Evolutionary conservation across 371 early-diverging fungal genomes (phyloP), one percentile per base, ranked within the genome.

Genomic region (Apophysomyces sp.): DNA sequence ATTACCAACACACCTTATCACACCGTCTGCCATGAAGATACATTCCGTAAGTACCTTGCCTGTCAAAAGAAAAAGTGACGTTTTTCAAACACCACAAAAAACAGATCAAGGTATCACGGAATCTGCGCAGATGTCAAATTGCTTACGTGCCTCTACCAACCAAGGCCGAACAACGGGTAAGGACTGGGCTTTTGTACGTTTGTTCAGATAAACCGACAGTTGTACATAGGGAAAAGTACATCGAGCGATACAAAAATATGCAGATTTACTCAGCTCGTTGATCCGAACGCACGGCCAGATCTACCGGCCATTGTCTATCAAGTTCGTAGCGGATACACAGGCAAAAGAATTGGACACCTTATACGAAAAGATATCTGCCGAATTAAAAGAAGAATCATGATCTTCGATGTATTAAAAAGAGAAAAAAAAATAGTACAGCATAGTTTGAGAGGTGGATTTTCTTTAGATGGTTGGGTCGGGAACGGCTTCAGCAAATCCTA

Each of bases 401-500:
- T n/a, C n/a, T n/a, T n/a, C n/a, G n/a, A n/a, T n/a, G n/a, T n/a
- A n/a, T n/a, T n/a, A n/a, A n/a, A 11, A 7, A 27, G 0, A 32
- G 28, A 51, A 39, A 15, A 55, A 51, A 40, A 29, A 34, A 37
- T 11, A 8, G 29, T 58, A 56, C 29, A 39, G 9, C 27, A 4
- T 27, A 62, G 31, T 41, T 21, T 60, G 58, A n/a, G n/a, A n/a
- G n/a, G n/a, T n/a, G n/a, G n/a, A 49, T 67, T 64, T 36, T 39
- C 32, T 61, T 40, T 37, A 63, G 11, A 44, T 62, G 7, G 39
- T 51, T 1, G 29, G 52, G 26, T 67, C 63, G 32, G 54, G 41
- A 27, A 57, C 62, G 6, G 74, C 68, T 7, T 65, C 58, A 24
- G 84, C 92, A 67, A 92, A 89, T 4, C 92, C 92, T 52, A 92